A percentile compares a stretch with the other conserved stretches of the same genome.
These are phyloP conservation scores for Mallotus japonicus DNA, from an alignment of 441 rosid species.

Conservation along the genomic window DNA sequence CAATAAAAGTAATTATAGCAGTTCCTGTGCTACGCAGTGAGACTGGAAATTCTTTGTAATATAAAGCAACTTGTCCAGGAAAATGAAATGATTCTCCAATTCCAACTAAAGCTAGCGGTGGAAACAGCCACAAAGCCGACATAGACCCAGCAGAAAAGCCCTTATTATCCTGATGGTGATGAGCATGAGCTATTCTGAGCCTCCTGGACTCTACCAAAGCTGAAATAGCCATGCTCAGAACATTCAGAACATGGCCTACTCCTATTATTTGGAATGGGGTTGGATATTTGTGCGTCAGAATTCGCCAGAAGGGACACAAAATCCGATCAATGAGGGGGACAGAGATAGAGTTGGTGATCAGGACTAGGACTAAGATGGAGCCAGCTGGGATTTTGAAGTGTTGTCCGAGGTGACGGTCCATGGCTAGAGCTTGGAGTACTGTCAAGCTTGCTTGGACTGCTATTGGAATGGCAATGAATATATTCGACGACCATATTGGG, in stretches of 20 bases:
- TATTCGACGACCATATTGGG: conserved; percentile 17
- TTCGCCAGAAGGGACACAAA: conserved; percentile 20
- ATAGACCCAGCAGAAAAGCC: conserved; percentile 32
- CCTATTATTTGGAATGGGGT: conserved; percentile 52
- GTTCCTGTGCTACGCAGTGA: conserved; percentile 46
- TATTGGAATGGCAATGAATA: conserved; percentile 11
- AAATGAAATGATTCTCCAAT: conserved; percentile 46
- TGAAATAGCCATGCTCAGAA: conserved; percentile 43
- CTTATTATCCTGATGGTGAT: conserved; percentile 8
- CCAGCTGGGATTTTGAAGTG: conserved; percentile 32
- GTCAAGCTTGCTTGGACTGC: conserved; percentile 24
- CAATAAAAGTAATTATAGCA: conserved; percentile 43
- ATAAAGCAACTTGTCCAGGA: conserved; percentile 1
- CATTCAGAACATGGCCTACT: conserved; percentile 45
- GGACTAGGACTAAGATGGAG: conserved; percentile 19
- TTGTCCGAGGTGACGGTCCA: conserved; percentile 29
- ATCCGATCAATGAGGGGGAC: conserved; percentile 27
- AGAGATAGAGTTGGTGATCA: conserved; percentile 19
- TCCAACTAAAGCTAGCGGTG: conserved; percentile 49
- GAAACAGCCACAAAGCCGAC: conserved; percentile 49
- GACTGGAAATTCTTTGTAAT: conserved; percentile 56
- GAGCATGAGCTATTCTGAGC: conserved; percentile 29
- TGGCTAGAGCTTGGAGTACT: conserved; percentile 34
- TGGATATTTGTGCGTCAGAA: conserved; percentile 20
- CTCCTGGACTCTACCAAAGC: conserved; percentile 54